A percentile compares a stretch with the other conserved stretches of the same genome.
phyloP scores from a whole-genome alignment of 148 eudicot genomes.

The Drosera capensis region DNA sequence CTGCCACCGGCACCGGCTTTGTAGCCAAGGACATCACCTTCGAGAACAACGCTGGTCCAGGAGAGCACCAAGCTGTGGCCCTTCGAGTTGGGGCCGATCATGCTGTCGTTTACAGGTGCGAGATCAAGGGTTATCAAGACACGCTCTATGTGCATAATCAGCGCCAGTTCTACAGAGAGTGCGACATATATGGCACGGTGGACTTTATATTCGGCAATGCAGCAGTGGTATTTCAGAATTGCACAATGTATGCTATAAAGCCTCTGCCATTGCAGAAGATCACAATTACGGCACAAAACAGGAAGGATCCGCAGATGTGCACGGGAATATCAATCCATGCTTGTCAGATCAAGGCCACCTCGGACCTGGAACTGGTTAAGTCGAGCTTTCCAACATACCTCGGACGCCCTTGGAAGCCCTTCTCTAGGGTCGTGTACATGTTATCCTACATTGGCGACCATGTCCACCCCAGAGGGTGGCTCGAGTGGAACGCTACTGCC shows the following conservation, averaged over 20 bases:
- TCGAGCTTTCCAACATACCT: conserved; percentile 9
- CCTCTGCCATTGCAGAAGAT: conserved; percentile 16
- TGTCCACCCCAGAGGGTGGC: conserved; percentile 25
- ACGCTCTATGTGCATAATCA: conserved; percentile 22
- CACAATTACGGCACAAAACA: conserved; percentile 25
- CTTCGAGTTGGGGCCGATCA: conserved; percentile 19
- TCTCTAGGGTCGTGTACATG: conserved; percentile 23
- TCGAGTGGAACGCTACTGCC: conserved; percentile 14
- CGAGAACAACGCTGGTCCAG: conserved; percentile 26
- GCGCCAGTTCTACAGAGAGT: conserved; percentile 28
- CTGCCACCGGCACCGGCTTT: conserved; percentile 19
- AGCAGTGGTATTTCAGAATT: conserved; percentile 26
- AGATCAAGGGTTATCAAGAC: conserved; percentile 34
- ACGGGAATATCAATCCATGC: conserved; percentile 28
- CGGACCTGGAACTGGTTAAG: conserved; percentile 17
- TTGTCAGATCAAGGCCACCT: conserved; percentile 13
- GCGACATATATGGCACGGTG: conserved; percentile 26
- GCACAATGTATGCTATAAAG: conserved; percentile 18
- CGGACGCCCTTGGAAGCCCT: too few species aligned
- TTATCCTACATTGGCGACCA: conserved; percentile 22
- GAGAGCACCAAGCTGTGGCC: conserved; percentile 35
- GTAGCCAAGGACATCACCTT: conserved; percentile 33
- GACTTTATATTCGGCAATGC: conserved; percentile 34
- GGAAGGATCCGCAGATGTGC: conserved; percentile 1
- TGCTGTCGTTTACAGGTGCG: conserved; percentile 22